Evolutionary conservation across 768 basidiomycete species (phyloP).

Genomic region (Pleurotus platypus): DNA sequence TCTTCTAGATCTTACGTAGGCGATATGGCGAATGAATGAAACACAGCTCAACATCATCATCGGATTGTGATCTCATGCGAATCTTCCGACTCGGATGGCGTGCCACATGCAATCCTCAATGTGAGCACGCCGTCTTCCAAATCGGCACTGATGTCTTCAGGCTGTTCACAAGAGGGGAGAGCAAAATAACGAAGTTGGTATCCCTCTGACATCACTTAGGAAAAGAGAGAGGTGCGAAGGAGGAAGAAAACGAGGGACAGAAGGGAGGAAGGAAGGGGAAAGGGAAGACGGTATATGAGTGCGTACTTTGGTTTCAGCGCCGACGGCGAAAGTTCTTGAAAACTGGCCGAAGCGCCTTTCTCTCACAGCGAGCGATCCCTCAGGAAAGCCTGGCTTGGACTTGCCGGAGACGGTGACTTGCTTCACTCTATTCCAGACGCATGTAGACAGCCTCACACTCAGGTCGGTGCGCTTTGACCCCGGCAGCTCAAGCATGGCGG

Average conservation of each 20-base stretch:
- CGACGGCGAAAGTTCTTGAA: conserved; percentile 49
- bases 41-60: conserved; percentile 27
- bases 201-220: conserved; percentile 15
- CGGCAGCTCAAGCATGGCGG: conserved; percentile 66
- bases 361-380: conserved; percentile 26
- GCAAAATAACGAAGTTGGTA: conserved; percentile 15
- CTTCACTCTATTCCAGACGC: conserved; percentile 57
- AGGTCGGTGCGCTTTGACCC: conserved; percentile 60
- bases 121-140: conserved; percentile 62
- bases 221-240: conserved; percentile 8
- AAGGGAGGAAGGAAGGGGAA: conserved; percentile 12
- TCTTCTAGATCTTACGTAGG: not conserved
- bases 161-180: conserved; percentile 23
- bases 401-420: conserved; percentile 56
- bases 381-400: conserved; percentile 36
- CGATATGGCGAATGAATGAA: not conserved
- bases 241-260: conserved; percentile 10
- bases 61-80: conserved; percentile 48
- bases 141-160: conserved; percentile 48
- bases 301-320: conserved; percentile 52
- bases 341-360: conserved; percentile 56
- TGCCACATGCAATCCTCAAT: conserved; percentile 49
- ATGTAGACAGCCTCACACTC: conserved; percentile 56
- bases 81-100: conserved; percentile 38
- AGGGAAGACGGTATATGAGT: conserved; percentile 10